Conservation (phyloP, 192 early-diverging fungal species). For the Glomus cerebriforme region DNA sequence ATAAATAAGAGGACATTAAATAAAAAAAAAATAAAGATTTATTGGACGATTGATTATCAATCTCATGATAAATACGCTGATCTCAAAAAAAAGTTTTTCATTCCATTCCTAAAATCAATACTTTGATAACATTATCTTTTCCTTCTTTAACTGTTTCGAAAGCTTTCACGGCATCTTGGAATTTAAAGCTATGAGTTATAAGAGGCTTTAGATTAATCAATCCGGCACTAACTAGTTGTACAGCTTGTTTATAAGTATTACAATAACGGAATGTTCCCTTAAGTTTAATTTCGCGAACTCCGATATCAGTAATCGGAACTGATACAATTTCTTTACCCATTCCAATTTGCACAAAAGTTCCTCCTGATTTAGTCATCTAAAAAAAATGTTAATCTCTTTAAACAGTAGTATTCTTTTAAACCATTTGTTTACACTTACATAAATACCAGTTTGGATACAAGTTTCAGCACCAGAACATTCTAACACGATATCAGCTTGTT, state of each 20-base stretch:
- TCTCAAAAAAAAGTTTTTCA: too few relatives aligned
- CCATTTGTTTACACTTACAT: constrained; percentile 19
- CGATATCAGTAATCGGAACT: constrained; percentile 40
- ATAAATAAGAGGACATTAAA: too few relatives aligned
- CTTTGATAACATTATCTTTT: constrained; percentile 45
- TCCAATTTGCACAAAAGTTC: constrained; percentile 44
- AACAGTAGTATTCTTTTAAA: not conserved
- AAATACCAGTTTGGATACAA: constrained; percentile 44
- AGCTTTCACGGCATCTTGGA: constrained; percentile 42
- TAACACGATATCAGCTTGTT: constrained; percentile 42
- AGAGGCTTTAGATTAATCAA: constrained; percentile 43
- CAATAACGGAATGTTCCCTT: constrained; percentile 46
- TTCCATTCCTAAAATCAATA: constrained; percentile 34
- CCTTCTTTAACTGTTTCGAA: constrained; percentile 44
- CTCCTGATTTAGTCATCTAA: constrained; percentile 39
- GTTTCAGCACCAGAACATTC: constrained; percentile 49
- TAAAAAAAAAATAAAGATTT: too few relatives aligned
- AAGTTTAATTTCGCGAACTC: constrained; percentile 43
- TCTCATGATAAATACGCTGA: too few relatives aligned
- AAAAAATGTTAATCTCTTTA: too few relatives aligned
- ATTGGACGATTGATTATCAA: too few relatives aligned
- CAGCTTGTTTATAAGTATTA: constrained; percentile 41
- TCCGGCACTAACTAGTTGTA: constrained; percentile 36
- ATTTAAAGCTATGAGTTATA: constrained; percentile 43
- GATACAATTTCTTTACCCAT: constrained; percentile 43